Evolutionary conservation across 2,329 filamentous ascomycete species (phyloP), one percentile per base, ranked within the genome.

Genomic region (Aphanocladium album): DNA sequence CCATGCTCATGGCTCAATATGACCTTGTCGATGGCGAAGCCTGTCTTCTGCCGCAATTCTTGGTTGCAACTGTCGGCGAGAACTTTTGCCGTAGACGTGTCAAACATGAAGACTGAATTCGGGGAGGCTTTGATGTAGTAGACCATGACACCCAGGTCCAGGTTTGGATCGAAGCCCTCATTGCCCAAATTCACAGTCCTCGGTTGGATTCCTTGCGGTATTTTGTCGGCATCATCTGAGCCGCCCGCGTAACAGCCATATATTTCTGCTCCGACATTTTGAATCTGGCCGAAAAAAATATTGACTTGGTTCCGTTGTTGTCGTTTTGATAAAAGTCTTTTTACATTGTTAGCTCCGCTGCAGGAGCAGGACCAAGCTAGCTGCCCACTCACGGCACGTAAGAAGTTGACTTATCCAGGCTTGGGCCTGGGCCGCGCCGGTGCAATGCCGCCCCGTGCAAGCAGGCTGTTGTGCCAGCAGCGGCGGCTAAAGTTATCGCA

Each of bases 191-290:
- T 56, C 17, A 56, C 53, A 17, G 41, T 35, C 19, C 2, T 46
- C n/a, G 53, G 53, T 41, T 56, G 53, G 19, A 56, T 47, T 2
- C 53, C 53, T 6, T 25, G 53, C 14, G 53, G 53, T 46, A 56
- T 35, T 17, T 56, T 56, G 41, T 56, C 53, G n/a, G n/a, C 19
- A 23, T 56, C 53, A 35, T 33, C 25, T 16, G 53, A 56, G 7
- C 53, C 53, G 14, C 53, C 53, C 8, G 53, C 53, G 53, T 56
- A 56, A 27, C 53, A 56, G 41, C 53, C 53, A 46, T 56, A 56
- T n/a, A 56, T 56, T 19, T 56, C 41, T 12, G 53, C 53, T 8
- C 14, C 53, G 19, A 56, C 41, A n/a, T 56, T 56, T 33, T 56
- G 41, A 25, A 56, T 56, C 14, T 25, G 41, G n/a, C 53, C 53